Evolutionary conservation across 176 grass and related monocot species (phyloP).

Genomic region (Miscanthus lutarioriparius): DNA sequence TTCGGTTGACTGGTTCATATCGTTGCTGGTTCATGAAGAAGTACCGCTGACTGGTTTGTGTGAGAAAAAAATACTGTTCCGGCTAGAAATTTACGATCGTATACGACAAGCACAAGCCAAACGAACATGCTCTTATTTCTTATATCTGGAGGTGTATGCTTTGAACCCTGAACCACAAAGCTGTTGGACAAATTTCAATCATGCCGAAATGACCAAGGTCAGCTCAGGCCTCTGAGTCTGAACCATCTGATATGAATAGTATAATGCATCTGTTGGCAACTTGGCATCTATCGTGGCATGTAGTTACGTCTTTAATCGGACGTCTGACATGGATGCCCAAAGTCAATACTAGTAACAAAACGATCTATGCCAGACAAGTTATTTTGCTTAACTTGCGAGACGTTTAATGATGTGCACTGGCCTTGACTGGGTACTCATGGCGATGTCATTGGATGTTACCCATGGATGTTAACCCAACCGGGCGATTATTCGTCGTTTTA

Average conservation of each 20-base stretch:
- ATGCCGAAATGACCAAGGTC: not conserved
- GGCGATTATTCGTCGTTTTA: not conserved
- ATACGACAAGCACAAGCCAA: too few species aligned
- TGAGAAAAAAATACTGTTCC: too few species aligned
- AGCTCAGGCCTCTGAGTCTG: not conserved
- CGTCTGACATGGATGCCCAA: not conserved
- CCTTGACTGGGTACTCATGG: slow-evolving; percentile 26
- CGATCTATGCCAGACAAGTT: not conserved
- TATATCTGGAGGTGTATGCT: not conserved
- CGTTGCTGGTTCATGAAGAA: too few species aligned
- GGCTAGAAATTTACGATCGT: too few species aligned
- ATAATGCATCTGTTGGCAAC: too few species aligned
- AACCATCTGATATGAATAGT: too few species aligned
- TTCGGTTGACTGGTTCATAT: too few species aligned
- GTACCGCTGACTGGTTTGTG: too few species aligned
- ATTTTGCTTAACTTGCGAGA: not conserved
- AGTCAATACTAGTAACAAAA: slow-evolving; percentile 1
- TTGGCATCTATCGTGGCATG: too few species aligned
- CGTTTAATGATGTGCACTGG: not conserved
- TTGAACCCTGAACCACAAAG: not conserved
- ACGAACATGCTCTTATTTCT: too few species aligned
- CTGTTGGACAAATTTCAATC: not conserved
- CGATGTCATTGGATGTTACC: slow-evolving; percentile 16
- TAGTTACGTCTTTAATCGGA: not conserved
- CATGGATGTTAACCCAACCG: not conserved